Evolutionary conservation across 2,329 filamentous ascomycete genomes (phyloP), one percentile per base, ranked within the genome.

Genomic region (Talaromyces pinophilus): DNA sequence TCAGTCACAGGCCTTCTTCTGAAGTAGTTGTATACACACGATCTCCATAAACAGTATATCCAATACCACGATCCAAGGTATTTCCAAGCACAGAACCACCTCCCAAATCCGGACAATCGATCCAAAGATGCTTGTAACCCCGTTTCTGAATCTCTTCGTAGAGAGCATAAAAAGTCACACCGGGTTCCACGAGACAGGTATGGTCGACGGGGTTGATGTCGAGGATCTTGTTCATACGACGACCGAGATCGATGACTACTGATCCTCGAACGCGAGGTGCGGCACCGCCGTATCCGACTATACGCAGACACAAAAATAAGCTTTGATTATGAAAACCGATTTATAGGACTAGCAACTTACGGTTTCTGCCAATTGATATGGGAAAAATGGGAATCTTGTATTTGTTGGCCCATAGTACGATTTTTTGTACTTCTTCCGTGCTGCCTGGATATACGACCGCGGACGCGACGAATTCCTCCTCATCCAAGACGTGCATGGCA

Each of bases 221-320:
- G 7, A 82, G 69, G 63, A 82, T 78, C 61, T 70, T 68, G 66
- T 78, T 78, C 80, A 82, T 82, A 42, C 79, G 72, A 35, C 70
- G 71, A 57, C 52, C 52, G 2, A 83, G 75, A 66, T 82, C 80
- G 10, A 83, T 67, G 2, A 80, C 77, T 7, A 82, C 77, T 17
- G 76, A 79, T n/a, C 80, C 81, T 1, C 77, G 75, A 1, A 82
- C 78, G 81, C 78, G 76, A 0, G 80, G 79, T 0, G 80, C 80
- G 0, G 80, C 78, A 10, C 80, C 80, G 19, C 81, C 80, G 63
- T 82, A 82, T 13, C 52, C 52, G 7, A 57, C 52, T 57, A 5
- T 25, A 13, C 40, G 6, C 19, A 19, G 17, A 33, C 25, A 55
- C 1, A 19, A 55, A 1, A 19, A 57, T 57, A 11, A 57, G 54